phyloP scores from a whole-genome alignment of 345 rosid genomes.

The Turnera subulata region DNA sequence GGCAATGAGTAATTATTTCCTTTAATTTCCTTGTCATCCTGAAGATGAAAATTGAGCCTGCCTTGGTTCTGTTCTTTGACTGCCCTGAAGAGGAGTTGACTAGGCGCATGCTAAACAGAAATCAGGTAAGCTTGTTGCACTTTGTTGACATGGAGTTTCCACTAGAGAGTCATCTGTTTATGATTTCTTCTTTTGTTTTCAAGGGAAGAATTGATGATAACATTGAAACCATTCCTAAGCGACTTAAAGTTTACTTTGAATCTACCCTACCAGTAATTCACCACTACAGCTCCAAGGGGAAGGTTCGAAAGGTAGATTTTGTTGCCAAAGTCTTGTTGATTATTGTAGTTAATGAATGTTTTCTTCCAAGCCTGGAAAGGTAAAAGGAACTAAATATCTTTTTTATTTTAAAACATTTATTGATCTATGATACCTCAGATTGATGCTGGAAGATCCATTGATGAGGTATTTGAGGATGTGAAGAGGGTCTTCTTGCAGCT shows the following conservation, averaged over 20 bases:
- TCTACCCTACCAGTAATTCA: conserved; percentile 47
- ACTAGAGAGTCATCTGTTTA: no score
- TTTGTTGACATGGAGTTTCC: background rate
- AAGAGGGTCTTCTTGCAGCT: no score
- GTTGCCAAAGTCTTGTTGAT: background rate
- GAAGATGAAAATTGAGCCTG: conserved; percentile 59
- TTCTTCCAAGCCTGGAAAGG: no score
- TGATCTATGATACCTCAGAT: no score
- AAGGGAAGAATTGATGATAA: conserved; percentile 64
- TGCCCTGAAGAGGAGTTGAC: conserved; percentile 67
- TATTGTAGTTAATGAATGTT: no score
- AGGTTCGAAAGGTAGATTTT: conserved; percentile 51
- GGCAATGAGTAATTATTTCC: background rate
- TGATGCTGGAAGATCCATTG: no score
- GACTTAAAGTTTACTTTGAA: background rate
- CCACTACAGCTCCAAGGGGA: conserved; percentile 49
- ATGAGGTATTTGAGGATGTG: no score
- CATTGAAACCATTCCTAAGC: conserved; percentile 32
- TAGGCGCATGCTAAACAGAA: conserved; percentile 52
- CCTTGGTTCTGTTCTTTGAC: conserved; percentile 51
- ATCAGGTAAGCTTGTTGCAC: conserved; percentile 47
- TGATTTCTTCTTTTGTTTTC: background rate
- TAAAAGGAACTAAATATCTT: no score
- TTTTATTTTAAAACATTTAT: no score
- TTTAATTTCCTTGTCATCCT: background rate